These are phyloP conservation scores for Hygrocybe punicea DNA, from an alignment of 768 basidiomycete species.

Conservation along the genomic window DNA sequence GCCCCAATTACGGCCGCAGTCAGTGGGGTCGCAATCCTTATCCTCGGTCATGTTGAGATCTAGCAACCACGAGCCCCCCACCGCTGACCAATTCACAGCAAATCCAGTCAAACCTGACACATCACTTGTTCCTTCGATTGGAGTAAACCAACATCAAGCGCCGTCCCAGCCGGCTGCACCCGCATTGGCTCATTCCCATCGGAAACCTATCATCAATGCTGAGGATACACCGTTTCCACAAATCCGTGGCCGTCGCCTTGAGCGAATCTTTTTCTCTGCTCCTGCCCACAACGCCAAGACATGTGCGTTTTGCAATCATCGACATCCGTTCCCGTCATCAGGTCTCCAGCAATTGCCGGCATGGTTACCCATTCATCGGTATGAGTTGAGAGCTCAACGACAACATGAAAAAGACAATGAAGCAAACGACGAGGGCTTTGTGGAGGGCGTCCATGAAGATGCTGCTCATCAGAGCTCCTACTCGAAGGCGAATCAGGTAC, in stretches of 20 bases:
- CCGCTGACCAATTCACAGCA: no score
- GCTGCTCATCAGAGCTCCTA: neutral
- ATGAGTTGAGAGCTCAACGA: slow-evolving; percentile 5
- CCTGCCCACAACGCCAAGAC: slow-evolving; percentile 71
- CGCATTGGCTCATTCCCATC: no score
- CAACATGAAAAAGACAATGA: slow-evolving; percentile 7
- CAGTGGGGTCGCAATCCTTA: no score
- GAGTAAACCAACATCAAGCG: no score
- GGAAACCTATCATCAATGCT: neutral
- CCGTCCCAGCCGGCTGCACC: no score
- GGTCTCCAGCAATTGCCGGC: slow-evolving; percentile 15
- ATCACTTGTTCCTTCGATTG: no score
- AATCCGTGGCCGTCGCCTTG: slow-evolving; percentile 74
- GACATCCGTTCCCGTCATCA: slow-evolving; percentile 23
- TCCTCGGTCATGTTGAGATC: no score
- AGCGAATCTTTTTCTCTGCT: slow-evolving; percentile 76
- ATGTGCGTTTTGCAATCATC: slow-evolving; percentile 63
- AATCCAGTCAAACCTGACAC: no score
- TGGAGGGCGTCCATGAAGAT: slow-evolving; percentile 41
- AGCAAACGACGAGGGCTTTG: slow-evolving; percentile 49
- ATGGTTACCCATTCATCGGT: slow-evolving; percentile 17
- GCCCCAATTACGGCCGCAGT: no score
- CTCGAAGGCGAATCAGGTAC: neutral
- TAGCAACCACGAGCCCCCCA: no score
- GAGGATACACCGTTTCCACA: slow-evolving; percentile 68